These are phyloP conservation scores for Fraxinus ornus DNA, from an alignment of 305 asterid species.

Conservation along the genomic window DNA sequence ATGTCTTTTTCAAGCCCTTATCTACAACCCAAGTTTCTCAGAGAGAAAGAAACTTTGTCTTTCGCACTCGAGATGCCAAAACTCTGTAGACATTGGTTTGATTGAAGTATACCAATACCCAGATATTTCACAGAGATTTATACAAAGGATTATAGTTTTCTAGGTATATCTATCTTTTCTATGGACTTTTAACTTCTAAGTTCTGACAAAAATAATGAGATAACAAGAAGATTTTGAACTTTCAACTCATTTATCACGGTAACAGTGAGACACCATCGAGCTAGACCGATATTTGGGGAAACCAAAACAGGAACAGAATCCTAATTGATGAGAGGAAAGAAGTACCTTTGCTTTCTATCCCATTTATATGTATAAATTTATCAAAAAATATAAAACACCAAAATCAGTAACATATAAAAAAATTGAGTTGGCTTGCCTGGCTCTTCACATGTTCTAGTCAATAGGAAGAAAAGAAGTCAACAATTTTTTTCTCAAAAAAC, in stretches of 20 bases:
- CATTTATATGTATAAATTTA: not conserved
- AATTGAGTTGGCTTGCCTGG: not conserved
- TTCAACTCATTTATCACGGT: not conserved
- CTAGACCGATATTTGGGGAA: constrained; percentile 1
- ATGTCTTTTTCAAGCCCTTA: not conserved
- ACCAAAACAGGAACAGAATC: not conserved
- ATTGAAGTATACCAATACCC: not conserved
- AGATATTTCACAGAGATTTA: not conserved
- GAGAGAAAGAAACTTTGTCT: not conserved
- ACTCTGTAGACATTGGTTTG: not conserved
- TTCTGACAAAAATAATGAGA: not conserved
- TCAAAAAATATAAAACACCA: not conserved
- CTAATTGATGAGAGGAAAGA: not conserved
- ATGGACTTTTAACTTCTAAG: not conserved
- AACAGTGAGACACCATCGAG: not conserved
- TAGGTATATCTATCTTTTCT: not conserved
- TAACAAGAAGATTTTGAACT: not conserved
- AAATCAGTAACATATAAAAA: not conserved
- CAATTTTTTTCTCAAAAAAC: not conserved
- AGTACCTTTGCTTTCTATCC: not conserved
- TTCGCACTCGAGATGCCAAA: not conserved
- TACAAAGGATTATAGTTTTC: not conserved
- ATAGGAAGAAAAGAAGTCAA: constrained; percentile 4
- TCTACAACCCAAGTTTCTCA: not conserved
- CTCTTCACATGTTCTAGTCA: constrained; percentile 15